Conservation (phyloP, 208 protist genomes). For the Leishmania major region DNA sequence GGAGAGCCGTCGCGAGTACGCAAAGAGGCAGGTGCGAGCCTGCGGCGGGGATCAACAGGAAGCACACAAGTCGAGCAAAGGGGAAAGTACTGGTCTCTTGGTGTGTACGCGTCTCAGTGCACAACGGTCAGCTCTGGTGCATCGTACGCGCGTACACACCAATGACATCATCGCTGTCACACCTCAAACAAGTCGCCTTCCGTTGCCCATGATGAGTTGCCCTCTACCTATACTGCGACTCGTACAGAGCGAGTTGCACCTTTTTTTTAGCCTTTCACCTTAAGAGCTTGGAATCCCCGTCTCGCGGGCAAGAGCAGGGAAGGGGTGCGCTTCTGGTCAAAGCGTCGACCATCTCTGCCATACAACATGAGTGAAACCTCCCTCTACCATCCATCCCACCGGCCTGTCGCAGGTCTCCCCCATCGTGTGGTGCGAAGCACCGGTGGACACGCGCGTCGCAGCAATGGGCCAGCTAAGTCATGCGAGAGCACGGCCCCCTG, state of each 20-base stretch:
- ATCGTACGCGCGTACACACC: not conserved
- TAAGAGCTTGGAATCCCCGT: not conserved
- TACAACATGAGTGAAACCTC: not conserved
- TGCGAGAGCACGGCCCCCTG: not conserved
- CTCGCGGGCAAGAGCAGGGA: no score
- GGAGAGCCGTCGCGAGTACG: not conserved
- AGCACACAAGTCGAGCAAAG: not conserved
- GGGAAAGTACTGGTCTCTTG: not conserved
- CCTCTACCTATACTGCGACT: not conserved
- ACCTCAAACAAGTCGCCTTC: not conserved
- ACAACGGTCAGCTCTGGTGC: not conserved
- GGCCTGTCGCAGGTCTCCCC: not conserved
- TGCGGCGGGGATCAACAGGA: not conserved
- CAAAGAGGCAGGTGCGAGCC: not conserved
- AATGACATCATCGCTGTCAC: not conserved
- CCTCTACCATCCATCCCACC: not conserved
- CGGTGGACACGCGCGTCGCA: not conserved
- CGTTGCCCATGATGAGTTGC: not conserved
- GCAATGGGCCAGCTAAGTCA: not conserved
- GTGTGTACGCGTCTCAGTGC: no score
- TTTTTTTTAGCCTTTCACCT: not conserved
- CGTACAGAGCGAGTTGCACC: not conserved
- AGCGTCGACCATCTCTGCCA: not conserved
- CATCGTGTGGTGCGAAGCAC: not conserved
- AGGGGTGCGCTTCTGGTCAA: not conserved